A percentile compares a stretch with the other conserved stretches of the same genome.
Evolutionary conservation across 192 early-diverging fungal genomes (phyloP).

Genomic region (Borealophlyctis nickersoniae): DNA sequence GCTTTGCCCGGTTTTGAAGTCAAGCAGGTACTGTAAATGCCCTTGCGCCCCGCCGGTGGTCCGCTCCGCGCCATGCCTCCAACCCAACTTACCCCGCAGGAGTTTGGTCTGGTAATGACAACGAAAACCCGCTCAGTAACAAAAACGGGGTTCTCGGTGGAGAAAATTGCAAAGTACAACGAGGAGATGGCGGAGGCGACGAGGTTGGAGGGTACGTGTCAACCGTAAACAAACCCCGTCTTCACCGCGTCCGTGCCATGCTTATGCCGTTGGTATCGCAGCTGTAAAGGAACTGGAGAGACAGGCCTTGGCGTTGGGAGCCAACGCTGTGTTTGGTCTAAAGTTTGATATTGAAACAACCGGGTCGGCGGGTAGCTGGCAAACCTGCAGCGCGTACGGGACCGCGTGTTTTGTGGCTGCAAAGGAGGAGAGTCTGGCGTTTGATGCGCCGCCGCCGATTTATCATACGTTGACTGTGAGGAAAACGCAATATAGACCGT

Average conservation of each 20-base stretch:
- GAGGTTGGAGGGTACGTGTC: no score
- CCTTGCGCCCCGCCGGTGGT: no score
- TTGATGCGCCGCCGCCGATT: background rate
- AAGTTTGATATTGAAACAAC: background rate
- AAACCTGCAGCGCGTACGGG: background rate
- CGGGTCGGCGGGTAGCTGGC: background rate
- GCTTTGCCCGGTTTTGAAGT: background rate
- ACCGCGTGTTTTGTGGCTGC: background rate
- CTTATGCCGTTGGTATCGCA: no score
- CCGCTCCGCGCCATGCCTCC: no score
- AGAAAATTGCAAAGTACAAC: background rate
- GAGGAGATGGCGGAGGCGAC: background rate
- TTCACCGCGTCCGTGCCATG: no score
- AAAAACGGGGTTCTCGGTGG: background rate
- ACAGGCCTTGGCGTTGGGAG: background rate
- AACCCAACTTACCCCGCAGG: background rate
- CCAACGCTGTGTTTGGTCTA: background rate
- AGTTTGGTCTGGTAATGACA: background rate
- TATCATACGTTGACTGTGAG: background rate
- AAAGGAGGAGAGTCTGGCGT: background rate
- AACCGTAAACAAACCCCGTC: no score
- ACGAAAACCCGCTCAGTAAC: background rate
- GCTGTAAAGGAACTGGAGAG: background rate
- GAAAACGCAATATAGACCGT: background rate
- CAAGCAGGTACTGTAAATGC: background rate